These are phyloP conservation scores for Cyamopsis tetragonoloba DNA, from an alignment of 306 rosid genomes.

Conservation along the genomic window DNA sequence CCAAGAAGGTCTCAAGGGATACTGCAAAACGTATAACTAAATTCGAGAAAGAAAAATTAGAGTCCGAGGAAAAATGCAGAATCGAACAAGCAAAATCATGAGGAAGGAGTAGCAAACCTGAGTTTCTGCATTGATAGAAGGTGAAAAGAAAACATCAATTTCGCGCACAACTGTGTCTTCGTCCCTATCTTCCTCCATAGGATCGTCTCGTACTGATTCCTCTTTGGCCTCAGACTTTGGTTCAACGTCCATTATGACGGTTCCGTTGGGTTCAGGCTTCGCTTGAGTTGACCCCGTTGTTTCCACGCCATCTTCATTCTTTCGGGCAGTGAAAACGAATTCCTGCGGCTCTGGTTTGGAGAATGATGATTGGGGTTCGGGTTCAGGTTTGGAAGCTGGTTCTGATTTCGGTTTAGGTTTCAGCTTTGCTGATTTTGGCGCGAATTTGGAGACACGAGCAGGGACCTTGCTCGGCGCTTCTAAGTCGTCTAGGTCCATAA, in stretches of 20 bases:
- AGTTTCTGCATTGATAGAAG: slow-evolving; percentile 45
- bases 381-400: slow-evolving; percentile 29
- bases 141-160: slow-evolving; percentile 70
- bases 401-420: slow-evolving; percentile 44
- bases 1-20: slow-evolving; percentile 86
- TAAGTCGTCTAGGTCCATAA: slow-evolving; percentile 79
- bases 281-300: not conserved
- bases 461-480: slow-evolving; percentile 43
- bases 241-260: slow-evolving; percentile 43
- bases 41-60: not conserved
- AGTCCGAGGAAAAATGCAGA: not conserved
- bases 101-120: slow-evolving; percentile 33
- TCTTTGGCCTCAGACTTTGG: slow-evolving; percentile 29
- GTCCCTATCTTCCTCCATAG: slow-evolving; percentile 47
- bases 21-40: slow-evolving; percentile 75
- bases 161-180: slow-evolving; percentile 76
- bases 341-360: slow-evolving; percentile 39
- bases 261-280: slow-evolving; percentile 30
- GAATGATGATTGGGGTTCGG: not conserved
- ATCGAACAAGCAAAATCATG: not conserved
- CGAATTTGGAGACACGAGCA: slow-evolving; percentile 55
- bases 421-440: slow-evolving; percentile 58
- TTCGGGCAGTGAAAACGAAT: slow-evolving; percentile 17
- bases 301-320: slow-evolving; percentile 32
- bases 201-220: slow-evolving; percentile 38